These are phyloP conservation scores for Astraeus odoratus DNA, from an alignment of 768 basidiomycete species.

Conservation along the genomic window DNA sequence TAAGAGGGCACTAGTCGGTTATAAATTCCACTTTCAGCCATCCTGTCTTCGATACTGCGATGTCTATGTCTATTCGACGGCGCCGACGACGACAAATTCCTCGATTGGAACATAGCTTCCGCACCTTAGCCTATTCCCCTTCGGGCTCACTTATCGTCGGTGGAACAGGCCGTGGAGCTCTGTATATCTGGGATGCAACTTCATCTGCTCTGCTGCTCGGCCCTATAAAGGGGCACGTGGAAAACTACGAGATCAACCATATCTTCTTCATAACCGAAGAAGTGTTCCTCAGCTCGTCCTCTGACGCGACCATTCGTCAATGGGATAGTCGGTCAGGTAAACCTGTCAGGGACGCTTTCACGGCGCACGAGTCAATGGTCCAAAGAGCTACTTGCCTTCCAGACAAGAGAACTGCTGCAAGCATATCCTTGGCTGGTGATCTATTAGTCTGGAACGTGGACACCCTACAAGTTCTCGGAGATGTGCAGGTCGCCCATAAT, in stretches of 20 bases:
- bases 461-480: not conserved
- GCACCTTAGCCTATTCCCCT: constrained; percentile 5
- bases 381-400: not conserved
- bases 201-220: not conserved
- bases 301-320: constrained; percentile 1
- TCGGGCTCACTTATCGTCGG: constrained; percentile 5
- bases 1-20: not conserved
- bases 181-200: constrained; percentile 2
- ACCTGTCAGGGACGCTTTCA: not conserved
- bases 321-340: constrained; percentile 3
- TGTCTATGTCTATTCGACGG: not conserved
- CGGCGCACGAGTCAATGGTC: not conserved
- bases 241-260: not conserved
- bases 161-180: not conserved
- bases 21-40: not conserved
- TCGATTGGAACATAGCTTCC: not conserved
- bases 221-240: not conserved
- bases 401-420: not conserved
- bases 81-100: not conserved
- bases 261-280: not conserved
- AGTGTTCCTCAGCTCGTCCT: not conserved
- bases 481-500: not conserved
- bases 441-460: constrained; percentile 2
- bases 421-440: not conserved
- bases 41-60: not conserved